Evolutionary conservation across 345 rosid species (phyloP), one percentile per base, ranked within the genome.

Genomic region (Hibiscus tridactylites): DNA sequence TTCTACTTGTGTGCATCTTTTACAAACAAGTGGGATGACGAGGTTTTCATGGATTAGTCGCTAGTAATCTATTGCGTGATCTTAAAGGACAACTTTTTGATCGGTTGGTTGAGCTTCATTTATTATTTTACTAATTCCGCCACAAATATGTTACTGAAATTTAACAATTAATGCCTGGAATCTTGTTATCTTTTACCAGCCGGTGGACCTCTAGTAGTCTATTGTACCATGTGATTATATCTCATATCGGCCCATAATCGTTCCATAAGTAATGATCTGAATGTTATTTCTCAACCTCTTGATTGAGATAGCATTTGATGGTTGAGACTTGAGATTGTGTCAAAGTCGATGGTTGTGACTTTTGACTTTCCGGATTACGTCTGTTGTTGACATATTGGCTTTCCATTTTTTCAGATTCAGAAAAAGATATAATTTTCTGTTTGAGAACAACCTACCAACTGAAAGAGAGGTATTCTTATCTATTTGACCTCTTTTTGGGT

Each of bases 381-480:
- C 46, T 44, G 9, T 61, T 47, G 61, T 61, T 50, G 33, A 35
- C 47, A 5, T 47, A 8, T 47, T 47, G 5, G 17, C 5, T 52
- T 37, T 31, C 3, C 17, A 1, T 64, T 70, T 61, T 77, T 76
- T 57, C 60, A 89, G 97, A 81, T 90, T 88, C 75, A 88, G 86
- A 81, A 91, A 91, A 77, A 85, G 95, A 79, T 94, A 82, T 70
- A 68, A 79, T 77, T 93, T 93, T 73, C 85, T 93, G 15, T 87
- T 74, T 44, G 85, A 90, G 79, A 82, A 84, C 4, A 83, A 85
- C 29, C 87, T 94, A 76, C 95, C 91, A 47, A 76, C 81, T 46
- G 91, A 89, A 77, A 87, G 69, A 84, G 85, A 84, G 63, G 63
- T 59, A 59, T 59, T 28, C 9, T 15, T 2, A 59, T 59, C 37